Evolutionary conservation across 2,329 filamentous ascomycete species (phyloP), one percentile per base, ranked within the genome.

Genomic region (Colletotrichum sp.): DNA sequence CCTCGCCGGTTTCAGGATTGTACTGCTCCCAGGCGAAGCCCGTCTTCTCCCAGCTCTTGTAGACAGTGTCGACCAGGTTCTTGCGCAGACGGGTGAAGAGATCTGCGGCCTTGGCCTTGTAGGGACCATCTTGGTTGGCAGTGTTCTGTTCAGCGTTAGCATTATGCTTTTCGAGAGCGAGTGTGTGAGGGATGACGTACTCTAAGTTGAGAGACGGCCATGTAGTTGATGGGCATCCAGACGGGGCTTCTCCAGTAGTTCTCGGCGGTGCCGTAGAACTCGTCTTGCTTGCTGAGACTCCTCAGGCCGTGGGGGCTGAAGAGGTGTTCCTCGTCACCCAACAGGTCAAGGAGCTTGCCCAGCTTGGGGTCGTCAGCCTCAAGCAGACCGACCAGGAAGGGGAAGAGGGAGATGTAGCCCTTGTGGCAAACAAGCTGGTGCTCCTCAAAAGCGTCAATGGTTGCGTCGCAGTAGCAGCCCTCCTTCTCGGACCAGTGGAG

Each of bases 1-100:
- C 97, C 69, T 91, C 91, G 62, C 97, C 97, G 5, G 95, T 98
- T 80, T 98, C 95, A 0, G 96, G 95, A 83, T 98, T 95, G 85
- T 99, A 99, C 86, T 99, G 97, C 86, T 99, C 97, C 96, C 96
- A 99, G 0, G 96, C 97, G 83, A 99, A 99, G 22, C 96, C 96
- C 0, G 97, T 99, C 82, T 95, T 92, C 82, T 93, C 89, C 96
- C 96, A 99, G 83, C 93, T 93, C 74, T 93, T 91, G 87, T 94
- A 98, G 16, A 99, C 94, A 3, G 96, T 99, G 68, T 96, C 91
- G 62, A 99, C 94, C 15, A 99, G 87, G 82, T 98, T 99, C 84
- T 90, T 92, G 71, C 97, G 92, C 64, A 99, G 90, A 36, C 90
- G 88, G 18, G 88, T 92, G 87, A 98, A 99, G 75, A 98, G 88